A percentile compares a stretch with the other conserved stretches of the same genome.
phyloP scores from a whole-genome alignment of 805 yeast species.

The Blastobotrys chiropterorum region DNA sequence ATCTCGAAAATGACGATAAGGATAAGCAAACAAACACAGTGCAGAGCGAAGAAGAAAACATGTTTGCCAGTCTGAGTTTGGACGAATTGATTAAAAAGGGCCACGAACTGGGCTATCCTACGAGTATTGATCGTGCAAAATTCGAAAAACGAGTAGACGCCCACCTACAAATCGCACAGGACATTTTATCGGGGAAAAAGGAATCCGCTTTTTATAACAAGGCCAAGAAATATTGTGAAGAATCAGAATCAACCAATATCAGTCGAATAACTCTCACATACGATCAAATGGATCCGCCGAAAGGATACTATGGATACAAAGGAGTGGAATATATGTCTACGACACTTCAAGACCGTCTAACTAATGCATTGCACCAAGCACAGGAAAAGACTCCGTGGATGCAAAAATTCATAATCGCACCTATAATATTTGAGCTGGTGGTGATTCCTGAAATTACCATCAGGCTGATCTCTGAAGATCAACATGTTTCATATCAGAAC shows the following conservation, averaged over 20 bases:
- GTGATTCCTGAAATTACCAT: slow-evolving; percentile 1
- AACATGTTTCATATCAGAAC: neutral
- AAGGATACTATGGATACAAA: slow-evolving; percentile 6
- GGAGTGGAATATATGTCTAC: neutral
- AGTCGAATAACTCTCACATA: neutral
- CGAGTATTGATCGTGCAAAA: neutral
- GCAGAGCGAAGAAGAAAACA: neutral
- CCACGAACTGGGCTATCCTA: neutral
- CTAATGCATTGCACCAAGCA: neutral
- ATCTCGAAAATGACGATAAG: neutral
- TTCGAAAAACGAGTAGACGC: neutral
- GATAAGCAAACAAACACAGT: neutral
- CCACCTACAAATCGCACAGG: neutral
- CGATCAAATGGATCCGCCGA: neutral
- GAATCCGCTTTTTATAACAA: neutral
- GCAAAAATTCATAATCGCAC: neutral
- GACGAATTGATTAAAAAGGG: neutral
- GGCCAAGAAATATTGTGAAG: neutral
- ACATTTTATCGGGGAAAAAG: neutral
- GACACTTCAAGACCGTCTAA: neutral
- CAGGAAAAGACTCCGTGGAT: slow-evolving; percentile 1
- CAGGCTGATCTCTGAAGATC: neutral
- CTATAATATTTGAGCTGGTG: neutral
- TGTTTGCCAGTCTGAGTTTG: neutral
- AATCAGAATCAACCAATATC: neutral